Evolutionary conservation across 179 eudicot species (phyloP).

Genomic region (Beta macrorhiza): DNA sequence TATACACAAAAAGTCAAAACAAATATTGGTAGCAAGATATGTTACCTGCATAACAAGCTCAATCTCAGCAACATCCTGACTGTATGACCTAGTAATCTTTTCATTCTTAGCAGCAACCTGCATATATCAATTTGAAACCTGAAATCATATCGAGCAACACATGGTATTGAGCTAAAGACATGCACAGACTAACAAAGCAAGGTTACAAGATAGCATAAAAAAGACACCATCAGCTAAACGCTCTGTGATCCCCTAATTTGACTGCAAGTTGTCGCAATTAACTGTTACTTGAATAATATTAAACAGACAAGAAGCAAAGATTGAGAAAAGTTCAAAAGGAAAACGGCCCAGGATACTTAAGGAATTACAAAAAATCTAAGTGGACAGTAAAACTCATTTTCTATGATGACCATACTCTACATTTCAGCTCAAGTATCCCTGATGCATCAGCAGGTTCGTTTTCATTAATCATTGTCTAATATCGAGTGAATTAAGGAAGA

Average conservation of each 20-base stretch:
- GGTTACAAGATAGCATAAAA: neutral
- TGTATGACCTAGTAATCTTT: constrained; percentile 50
- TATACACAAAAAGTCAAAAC: too few relatives aligned
- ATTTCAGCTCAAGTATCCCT: neutral
- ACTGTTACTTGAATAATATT: neutral
- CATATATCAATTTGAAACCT: constrained; percentile 24
- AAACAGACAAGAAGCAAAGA: constrained; percentile 1
- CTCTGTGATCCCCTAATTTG: neutral
- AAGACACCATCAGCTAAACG: neutral
- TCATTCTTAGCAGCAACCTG: constrained; percentile 67
- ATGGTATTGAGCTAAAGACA: neutral
- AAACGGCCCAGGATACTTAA: neutral
- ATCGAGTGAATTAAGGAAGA: too few relatives aligned
- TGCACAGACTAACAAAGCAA: neutral
- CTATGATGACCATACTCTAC: neutral
- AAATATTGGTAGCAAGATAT: constrained; percentile 12
- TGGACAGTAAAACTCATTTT: too few relatives aligned
- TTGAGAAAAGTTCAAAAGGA: neutral
- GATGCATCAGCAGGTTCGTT: neutral
- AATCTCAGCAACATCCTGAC: constrained; percentile 77
- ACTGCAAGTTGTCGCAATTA: neutral
- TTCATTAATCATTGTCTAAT: neutral
- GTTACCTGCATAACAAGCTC: constrained; percentile 94
- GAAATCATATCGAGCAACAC: neutral
- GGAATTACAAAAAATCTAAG: neutral